phyloP scores from a whole-genome alignment of 495 filamentous ascomycete genomes.

The Cercophora sp. region DNA sequence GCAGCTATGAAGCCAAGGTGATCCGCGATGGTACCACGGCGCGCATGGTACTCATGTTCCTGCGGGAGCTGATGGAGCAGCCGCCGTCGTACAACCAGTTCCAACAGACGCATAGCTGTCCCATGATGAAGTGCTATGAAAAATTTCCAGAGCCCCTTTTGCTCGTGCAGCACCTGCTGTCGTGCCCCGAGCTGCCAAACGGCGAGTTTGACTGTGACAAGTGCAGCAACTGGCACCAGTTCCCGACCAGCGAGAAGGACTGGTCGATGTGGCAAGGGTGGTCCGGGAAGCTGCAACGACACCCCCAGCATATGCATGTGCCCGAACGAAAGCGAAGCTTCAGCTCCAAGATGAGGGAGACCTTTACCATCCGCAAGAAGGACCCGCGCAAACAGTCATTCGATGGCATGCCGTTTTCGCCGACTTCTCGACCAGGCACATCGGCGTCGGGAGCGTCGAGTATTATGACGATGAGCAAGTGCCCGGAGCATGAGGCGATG shows the following conservation, averaged over 20 bases:
- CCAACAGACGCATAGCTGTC: constrained; percentile 27
- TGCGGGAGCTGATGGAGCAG: constrained; percentile 32
- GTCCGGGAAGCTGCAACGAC: constrained; percentile 18
- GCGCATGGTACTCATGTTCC: constrained; percentile 33
- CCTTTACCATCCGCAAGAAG: constrained; percentile 23
- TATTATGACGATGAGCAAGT: constrained; percentile 12
- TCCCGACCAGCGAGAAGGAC: constrained; percentile 36
- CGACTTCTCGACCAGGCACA: constrained; percentile 18
- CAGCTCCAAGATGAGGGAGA: constrained; percentile 29
- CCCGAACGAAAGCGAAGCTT: constrained; percentile 28
- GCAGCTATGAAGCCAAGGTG: constrained; percentile 32
- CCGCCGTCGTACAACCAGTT: constrained; percentile 14
- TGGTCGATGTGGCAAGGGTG: constrained; percentile 31
- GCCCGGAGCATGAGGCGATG: constrained; percentile 5
- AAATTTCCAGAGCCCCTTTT: constrained; percentile 21
- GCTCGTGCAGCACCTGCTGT: constrained; percentile 31
- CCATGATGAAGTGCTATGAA: constrained; percentile 29
- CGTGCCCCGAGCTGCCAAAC: constrained; percentile 27
- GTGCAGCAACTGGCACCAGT: constrained; percentile 27
- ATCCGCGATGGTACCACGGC: constrained; percentile 28
- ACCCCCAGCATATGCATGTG: neutral
- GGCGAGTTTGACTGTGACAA: constrained; percentile 34
- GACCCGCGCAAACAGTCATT: constrained; percentile 15
- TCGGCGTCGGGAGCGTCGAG: constrained; percentile 17
- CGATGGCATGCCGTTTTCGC: constrained; percentile 12